phyloP scores from a whole-genome alignment of 345 rosid genomes.

The Noccaea caerulescens region DNA sequence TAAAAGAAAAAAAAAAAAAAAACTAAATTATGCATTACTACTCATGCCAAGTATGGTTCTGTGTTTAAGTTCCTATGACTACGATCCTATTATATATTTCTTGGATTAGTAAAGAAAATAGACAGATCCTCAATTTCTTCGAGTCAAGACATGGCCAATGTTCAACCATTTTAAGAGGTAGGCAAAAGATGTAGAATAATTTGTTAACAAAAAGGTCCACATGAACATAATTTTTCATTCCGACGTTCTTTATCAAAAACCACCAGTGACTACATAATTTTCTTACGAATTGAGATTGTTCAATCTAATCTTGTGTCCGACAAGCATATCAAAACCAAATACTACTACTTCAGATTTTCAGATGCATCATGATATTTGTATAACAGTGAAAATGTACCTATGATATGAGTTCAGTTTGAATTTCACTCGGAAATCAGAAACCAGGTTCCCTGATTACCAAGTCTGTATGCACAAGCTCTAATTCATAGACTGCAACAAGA shows the following conservation, averaged over 20 bases:
- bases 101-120: slow-evolving; percentile 5
- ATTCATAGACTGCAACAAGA: background rate
- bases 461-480: background rate
- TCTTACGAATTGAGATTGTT: background rate
- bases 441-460: background rate
- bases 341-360: slow-evolving; percentile 10
- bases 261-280: background rate
- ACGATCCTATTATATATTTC: background rate
- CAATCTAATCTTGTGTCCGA: background rate
- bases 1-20: slow-evolving; percentile 1
- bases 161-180: background rate
- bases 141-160: background rate
- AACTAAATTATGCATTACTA: background rate
- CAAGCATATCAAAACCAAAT: slow-evolving; percentile 19
- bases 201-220: background rate
- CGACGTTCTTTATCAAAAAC: background rate
- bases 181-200: background rate
- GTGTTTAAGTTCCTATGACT: background rate
- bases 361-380: slow-evolving; percentile 16
- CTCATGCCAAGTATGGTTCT: background rate
- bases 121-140: background rate
- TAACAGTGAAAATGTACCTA: background rate
- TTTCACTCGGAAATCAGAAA: background rate
- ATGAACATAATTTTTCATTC: background rate
- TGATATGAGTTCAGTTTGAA: background rate